These are phyloP conservation scores for Gentiana macrophylla DNA, from an alignment of 257 asterid species.

Conservation along the genomic window DNA sequence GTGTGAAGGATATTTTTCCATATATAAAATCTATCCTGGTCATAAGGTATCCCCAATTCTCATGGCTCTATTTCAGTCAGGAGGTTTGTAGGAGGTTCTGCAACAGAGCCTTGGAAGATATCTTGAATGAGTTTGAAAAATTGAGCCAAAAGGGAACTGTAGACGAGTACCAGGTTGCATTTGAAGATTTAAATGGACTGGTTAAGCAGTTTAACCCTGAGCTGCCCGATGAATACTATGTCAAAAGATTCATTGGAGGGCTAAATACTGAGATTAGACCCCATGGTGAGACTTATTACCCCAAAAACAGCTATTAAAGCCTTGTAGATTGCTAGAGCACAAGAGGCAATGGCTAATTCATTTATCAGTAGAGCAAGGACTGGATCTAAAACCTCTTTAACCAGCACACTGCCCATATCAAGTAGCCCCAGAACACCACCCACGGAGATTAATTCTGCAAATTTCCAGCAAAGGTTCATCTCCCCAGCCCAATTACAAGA, in stretches of 20 bases:
- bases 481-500: neutral
- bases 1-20: no score
- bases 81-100: no score
- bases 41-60: no score
- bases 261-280: neutral
- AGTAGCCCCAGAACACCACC: neutral
- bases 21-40: no score
- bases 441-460: neutral
- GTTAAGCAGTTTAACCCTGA: no score
- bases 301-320: neutral
- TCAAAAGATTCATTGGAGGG: neutral
- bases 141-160: no score
- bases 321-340: neutral
- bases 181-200: no score
- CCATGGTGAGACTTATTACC: neutral
- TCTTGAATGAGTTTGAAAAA: no score
- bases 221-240: neutral
- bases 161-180: no score
- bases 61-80: no score
- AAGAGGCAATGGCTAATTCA: neutral
- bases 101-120: no score
- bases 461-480: neutral
- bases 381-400: neutral
- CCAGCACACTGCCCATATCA: neutral
- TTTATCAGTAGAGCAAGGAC: neutral